These are phyloP conservation scores for Endocladia muricata DNA, from an alignment of 31 red algal genomes.

Conservation along the genomic window DNA sequence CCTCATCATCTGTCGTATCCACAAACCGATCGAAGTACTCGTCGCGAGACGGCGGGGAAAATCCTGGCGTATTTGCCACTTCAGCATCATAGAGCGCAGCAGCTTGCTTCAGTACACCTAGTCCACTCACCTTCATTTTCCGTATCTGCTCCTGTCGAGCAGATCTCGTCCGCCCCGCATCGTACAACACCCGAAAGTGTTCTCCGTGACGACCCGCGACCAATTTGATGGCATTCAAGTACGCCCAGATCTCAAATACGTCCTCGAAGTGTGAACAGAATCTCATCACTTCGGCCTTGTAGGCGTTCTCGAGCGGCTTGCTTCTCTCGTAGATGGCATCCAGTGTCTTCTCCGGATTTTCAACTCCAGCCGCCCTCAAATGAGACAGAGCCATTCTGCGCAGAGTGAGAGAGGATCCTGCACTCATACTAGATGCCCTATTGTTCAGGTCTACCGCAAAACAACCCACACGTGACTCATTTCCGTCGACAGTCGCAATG, in stretches of 20 bases:
- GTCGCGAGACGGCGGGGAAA: too few relatives aligned
- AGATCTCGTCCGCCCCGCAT: too few relatives aligned
- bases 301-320: not conserved
- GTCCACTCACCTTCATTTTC: too few relatives aligned
- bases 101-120: too few relatives aligned
- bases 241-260: not conserved
- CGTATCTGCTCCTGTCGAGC: too few relatives aligned
- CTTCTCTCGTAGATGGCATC: not conserved
- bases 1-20: slow-evolving; percentile 21
- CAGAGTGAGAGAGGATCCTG: not conserved
- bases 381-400: not conserved
- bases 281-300: not conserved
- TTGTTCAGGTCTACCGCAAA: not conserved
- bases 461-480: not conserved
- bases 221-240: not conserved
- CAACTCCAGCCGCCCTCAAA: not conserved
- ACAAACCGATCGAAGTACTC: slow-evolving; percentile 39
- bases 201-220: too few relatives aligned
- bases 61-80: too few relatives aligned
- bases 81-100: too few relatives aligned
- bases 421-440: not conserved
- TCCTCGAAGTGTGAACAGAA: not conserved
- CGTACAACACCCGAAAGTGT: too few relatives aligned
- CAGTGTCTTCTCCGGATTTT: not conserved
- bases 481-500: not conserved